phyloP scores from a whole-genome alignment of 371 early-diverging fungal genomes.

The Mucor velutinosus region DNA sequence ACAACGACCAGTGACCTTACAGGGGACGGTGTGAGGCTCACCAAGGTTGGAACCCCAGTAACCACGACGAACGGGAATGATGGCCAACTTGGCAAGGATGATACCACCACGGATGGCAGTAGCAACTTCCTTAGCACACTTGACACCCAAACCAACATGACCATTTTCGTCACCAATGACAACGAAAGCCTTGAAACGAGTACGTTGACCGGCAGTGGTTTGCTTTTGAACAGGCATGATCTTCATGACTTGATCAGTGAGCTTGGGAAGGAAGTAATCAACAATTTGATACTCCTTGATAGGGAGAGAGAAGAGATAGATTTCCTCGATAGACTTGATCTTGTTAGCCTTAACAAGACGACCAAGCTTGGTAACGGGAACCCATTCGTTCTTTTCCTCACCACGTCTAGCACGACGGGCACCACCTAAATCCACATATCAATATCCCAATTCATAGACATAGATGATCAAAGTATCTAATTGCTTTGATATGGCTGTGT shows the following conservation, averaged over 20 bases:
- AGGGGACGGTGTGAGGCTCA: conserved; percentile 99
- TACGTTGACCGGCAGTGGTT: conserved; percentile 99
- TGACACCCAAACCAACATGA: conserved; percentile 99
- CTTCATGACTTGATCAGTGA: conserved; percentile 99
- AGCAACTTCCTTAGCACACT: conserved; percentile 99
- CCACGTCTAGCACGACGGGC: conserved; percentile 77
- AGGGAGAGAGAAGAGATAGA: conserved; percentile 97
- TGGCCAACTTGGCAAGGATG: conserved; percentile 97
- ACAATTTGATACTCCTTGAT: conserved; percentile 99
- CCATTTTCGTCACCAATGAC: conserved; percentile 98
- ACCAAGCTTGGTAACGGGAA: conserved; percentile 97
- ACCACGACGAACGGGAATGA: conserved; percentile 98
- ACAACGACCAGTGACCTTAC: conserved; percentile 99
- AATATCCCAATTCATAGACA: neutral
- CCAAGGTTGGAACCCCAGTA: conserved; percentile 98
- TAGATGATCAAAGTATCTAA: neutral
- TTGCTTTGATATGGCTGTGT: neutral
- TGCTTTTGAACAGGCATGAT: conserved; percentile 99
- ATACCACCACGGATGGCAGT: conserved; percentile 99
- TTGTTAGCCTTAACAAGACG: conserved; percentile 95
- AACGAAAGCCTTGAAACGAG: conserved; percentile 99
- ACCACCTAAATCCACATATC: conserved; percentile 13
- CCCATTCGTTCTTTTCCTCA: conserved; percentile 91
- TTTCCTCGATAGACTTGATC: conserved; percentile 93
- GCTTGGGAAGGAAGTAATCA: conserved; percentile 94